phyloP scores from a whole-genome alignment of 768 basidiomycete species.

The Boletus huronensis region DNA sequence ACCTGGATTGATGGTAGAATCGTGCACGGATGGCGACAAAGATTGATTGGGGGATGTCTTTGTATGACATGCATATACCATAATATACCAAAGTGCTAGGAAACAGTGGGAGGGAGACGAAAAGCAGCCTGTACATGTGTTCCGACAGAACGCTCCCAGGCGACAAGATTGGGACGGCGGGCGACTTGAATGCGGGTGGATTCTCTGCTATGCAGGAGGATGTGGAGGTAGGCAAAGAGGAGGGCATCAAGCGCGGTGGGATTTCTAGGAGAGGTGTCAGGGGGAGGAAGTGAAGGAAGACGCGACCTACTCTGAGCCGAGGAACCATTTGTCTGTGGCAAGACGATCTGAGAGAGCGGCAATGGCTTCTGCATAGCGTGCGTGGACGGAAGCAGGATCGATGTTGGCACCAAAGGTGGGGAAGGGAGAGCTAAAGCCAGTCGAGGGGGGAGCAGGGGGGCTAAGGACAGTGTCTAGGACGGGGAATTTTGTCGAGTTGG shows the following conservation, averaged over 20 bases:
- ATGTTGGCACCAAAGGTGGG: constrained; percentile 60
- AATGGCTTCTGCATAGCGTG: constrained; percentile 69
- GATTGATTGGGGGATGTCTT: not conserved
- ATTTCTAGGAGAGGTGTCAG: constrained; percentile 40
- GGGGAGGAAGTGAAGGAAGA: not conserved
- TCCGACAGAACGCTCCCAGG: constrained; percentile 74
- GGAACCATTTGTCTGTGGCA: constrained; percentile 77
- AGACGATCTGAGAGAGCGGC: constrained; percentile 70
- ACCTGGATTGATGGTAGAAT: constrained; percentile 8
- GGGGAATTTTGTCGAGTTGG: constrained; percentile 25
- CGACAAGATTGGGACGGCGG: constrained; percentile 70
- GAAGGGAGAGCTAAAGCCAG: constrained; percentile 62
- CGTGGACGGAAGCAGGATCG: constrained; percentile 45
- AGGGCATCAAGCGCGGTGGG: constrained; percentile 83
- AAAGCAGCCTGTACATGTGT: constrained; percentile 55
- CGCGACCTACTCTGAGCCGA: constrained; percentile 61
- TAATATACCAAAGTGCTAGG: constrained; percentile 16
- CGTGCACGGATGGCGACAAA: not conserved
- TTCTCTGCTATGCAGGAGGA: constrained; percentile 46
- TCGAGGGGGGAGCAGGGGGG: constrained; percentile 67
- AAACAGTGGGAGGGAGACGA: constrained; percentile 1
- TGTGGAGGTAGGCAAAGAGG: constrained; percentile 77
- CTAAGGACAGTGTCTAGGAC: constrained; percentile 49
- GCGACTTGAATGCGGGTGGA: constrained; percentile 59
- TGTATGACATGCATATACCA: constrained; percentile 13